Evolutionary conservation across 163 green algal genomes (phyloP).

Genomic region (Chlorella variabilis): DNA sequence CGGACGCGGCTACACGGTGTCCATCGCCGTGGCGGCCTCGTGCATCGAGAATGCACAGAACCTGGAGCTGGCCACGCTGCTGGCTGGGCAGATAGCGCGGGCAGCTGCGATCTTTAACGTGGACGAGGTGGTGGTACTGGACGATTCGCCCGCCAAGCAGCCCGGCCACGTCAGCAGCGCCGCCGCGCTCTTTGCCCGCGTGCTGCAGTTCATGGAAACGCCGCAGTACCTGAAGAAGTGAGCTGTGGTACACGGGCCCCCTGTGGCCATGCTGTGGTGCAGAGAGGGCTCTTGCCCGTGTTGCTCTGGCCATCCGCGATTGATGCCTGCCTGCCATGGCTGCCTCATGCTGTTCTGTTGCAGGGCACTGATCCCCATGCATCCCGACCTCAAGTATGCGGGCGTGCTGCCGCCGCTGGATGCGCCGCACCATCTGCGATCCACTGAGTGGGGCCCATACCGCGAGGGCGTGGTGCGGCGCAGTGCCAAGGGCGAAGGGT

Average conservation of each 20-base stretch:
- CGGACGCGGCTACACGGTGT: conserved; percentile 78
- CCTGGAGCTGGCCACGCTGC: conserved; percentile 77
- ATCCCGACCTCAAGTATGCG: conserved; percentile 69
- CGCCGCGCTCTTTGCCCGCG: conserved; percentile 79
- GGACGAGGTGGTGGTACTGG: conserved; percentile 79
- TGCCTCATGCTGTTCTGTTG: too few species aligned
- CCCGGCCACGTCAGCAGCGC: conserved; percentile 51
- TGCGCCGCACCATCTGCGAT: conserved; percentile 87
- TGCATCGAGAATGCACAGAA: conserved; percentile 90
- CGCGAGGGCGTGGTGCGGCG: conserved; percentile 80
- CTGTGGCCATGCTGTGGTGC: too few species aligned
- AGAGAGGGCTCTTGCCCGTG: not conserved
- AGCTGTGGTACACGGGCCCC: not conserved
- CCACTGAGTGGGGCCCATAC: conserved; percentile 83
- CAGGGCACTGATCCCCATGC: conserved; percentile 70
- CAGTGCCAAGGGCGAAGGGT: conserved; percentile 51
- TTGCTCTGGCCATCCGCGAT: not conserved
- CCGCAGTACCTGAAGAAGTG: conserved; percentile 87
- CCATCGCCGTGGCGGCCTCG: conserved; percentile 83
- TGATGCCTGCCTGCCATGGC: too few species aligned
- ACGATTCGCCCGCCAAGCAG: conserved; percentile 34
- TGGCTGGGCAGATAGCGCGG: conserved; percentile 89
- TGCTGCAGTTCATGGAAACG: conserved; percentile 91
- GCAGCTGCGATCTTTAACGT: conserved; percentile 90
- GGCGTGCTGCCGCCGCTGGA: conserved; percentile 83